phyloP scores from a whole-genome alignment of 345 rosid species.

The Brassica carinata region DNA sequence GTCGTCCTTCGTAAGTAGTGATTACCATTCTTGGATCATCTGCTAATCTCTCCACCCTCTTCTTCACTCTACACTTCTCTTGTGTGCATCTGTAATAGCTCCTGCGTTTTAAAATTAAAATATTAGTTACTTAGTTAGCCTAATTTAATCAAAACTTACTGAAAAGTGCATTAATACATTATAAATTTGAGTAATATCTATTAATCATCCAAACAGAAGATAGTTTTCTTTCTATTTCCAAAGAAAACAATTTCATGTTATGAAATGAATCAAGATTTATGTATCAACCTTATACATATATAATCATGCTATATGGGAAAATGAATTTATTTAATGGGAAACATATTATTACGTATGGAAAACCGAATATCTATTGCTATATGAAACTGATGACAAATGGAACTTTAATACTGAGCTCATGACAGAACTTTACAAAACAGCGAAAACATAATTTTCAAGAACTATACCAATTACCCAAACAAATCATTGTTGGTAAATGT shows the following conservation, averaged over 20 bases:
- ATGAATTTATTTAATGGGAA: background rate
- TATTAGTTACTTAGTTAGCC: background rate
- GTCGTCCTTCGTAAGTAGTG: conserved; percentile 97
- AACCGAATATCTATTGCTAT: background rate
- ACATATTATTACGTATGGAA: background rate
- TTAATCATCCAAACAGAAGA: background rate
- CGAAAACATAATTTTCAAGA: background rate
- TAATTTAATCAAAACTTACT: background rate
- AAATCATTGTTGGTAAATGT: conserved; percentile 36
- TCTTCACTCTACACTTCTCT: conserved; percentile 92
- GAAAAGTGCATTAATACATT: background rate
- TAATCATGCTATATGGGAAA: background rate
- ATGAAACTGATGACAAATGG: background rate
- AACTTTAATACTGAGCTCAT: conserved; percentile 22
- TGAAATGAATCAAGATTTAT: background rate
- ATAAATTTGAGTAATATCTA: background rate
- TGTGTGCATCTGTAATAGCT: conserved; percentile 98
- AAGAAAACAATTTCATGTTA: background rate
- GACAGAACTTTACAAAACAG: conserved; percentile 29
- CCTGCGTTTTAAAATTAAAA: conserved; percentile 44
- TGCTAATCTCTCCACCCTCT: conserved; percentile 94
- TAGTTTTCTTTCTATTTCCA: background rate
- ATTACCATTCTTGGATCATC: conserved; percentile 99
- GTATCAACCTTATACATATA: background rate
- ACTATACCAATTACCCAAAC: conserved; percentile 36